A percentile compares a stretch with the other conserved stretches of the same genome.
These are phyloP conservation scores for Aspergillus arachidicola DNA, from an alignment of 2,329 filamentous ascomycete species.

Conservation along the genomic window DNA sequence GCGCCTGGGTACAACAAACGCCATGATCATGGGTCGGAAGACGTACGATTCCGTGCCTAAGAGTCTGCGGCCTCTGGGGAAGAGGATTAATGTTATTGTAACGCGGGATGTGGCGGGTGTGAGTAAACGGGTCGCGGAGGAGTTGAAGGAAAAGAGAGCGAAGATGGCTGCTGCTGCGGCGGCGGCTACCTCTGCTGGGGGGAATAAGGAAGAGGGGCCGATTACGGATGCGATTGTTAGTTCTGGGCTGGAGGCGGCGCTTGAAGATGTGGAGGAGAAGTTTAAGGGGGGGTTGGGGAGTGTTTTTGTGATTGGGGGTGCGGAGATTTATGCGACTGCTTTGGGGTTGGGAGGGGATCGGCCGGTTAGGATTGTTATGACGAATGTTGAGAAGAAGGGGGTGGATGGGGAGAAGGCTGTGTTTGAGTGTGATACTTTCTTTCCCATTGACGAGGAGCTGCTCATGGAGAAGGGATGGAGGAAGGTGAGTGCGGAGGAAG, in stretches of 20 bases:
- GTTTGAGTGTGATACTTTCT: slow-evolving; percentile 54
- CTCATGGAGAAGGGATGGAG: slow-evolving; percentile 34
- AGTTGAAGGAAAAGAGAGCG: slow-evolving; percentile 35
- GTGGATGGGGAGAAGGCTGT: slow-evolving; percentile 19
- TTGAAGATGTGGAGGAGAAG: slow-evolving; percentile 44
- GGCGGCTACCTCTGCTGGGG: not conserved
- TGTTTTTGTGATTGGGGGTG: slow-evolving; percentile 88
- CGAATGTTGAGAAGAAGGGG: slow-evolving; percentile 36
- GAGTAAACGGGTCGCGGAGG: slow-evolving; percentile 33
- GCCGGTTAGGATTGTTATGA: slow-evolving; percentile 43
- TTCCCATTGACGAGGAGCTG: slow-evolving; percentile 43
- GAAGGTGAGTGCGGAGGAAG: slow-evolving; percentile 35
- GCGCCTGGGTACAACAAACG: slow-evolving; percentile 53
- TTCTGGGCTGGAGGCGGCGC: slow-evolving; percentile 60
- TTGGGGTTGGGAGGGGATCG: slow-evolving; percentile 45
- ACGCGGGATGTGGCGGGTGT: slow-evolving; percentile 50
- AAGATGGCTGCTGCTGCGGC: slow-evolving; percentile 17
- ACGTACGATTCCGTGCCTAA: slow-evolving; percentile 90
- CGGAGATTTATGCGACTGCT: slow-evolving; percentile 77
- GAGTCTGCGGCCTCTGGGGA: slow-evolving; percentile 76
- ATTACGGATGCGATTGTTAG: slow-evolving; percentile 53
- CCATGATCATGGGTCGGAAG: slow-evolving; percentile 95
- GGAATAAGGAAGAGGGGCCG: slow-evolving; percentile 16
- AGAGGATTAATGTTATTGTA: slow-evolving; percentile 80
- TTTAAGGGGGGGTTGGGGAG: slow-evolving; percentile 50